A percentile compares a stretch with the other conserved stretches of the same genome.
phyloP scores from a whole-genome alignment of 495 filamentous ascomycete genomes.

The Trichoderma parareesei region DNA sequence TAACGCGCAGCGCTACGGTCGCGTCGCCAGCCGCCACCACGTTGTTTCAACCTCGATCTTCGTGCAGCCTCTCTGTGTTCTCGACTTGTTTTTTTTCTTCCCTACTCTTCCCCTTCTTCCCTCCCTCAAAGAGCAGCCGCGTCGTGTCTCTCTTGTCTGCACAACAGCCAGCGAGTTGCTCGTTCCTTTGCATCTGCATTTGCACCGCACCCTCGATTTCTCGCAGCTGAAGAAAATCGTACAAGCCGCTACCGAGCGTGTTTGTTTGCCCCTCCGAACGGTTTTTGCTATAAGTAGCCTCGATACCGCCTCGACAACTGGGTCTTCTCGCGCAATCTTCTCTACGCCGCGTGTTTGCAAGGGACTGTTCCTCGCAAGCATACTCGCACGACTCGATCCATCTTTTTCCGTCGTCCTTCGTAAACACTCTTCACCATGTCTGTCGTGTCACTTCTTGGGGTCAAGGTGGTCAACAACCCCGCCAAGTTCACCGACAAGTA shows the following conservation, averaged over 20 bases:
- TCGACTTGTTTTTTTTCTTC: no score
- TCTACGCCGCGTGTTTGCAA: background rate
- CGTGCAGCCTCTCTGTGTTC: no score
- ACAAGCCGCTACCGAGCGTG: background rate
- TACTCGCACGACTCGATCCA: background rate
- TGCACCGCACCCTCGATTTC: background rate
- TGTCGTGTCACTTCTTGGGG: conserved; percentile 89
- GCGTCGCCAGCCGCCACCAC: conserved; percentile 1
- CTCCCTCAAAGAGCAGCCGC: background rate
- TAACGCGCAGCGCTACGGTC: conserved; percentile 9
- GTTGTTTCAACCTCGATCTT: background rate
- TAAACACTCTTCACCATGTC: conserved; percentile 59
- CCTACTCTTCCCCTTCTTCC: background rate
- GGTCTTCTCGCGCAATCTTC: background rate
- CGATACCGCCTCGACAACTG: background rate
- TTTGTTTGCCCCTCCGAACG: conserved; percentile 1
- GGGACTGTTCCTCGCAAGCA: background rate
- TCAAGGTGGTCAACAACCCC: conserved; percentile 93
- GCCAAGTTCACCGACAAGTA: conserved; percentile 83
- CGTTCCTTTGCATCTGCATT: conserved; percentile 3
- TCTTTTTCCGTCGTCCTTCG: background rate
- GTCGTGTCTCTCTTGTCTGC: background rate
- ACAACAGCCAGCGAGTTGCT: conserved; percentile 1
- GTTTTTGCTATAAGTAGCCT: background rate
- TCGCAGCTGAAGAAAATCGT: background rate